A percentile compares a stretch with the other conserved stretches of the same genome.
Conservation (phyloP, 1,139 yeast genomes). For the Scheffersomyces insectosa region DNA sequence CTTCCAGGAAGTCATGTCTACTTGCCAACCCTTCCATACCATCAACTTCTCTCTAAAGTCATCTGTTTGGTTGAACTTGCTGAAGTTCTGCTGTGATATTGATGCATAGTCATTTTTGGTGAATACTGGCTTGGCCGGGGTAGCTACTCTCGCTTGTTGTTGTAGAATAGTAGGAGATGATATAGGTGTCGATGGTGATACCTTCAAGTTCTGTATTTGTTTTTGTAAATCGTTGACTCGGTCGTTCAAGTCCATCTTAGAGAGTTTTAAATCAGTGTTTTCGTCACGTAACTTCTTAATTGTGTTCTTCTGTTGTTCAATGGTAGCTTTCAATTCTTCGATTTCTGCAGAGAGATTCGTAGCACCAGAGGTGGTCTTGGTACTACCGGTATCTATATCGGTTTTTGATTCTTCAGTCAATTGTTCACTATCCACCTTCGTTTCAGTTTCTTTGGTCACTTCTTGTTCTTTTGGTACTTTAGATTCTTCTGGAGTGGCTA, state of each 20-base stretch:
- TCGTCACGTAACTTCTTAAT: conserved; percentile 43
- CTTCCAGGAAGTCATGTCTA: conserved; percentile 84
- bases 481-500: conserved; percentile 2
- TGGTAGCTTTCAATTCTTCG: conserved; percentile 14
- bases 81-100: conserved; percentile 28
- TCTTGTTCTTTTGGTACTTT: conserved; percentile 3
- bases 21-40: conserved; percentile 84
- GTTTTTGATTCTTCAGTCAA: conserved; percentile 12
- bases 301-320: conserved; percentile 33
- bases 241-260: conserved; percentile 49
- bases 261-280: conserved; percentile 44
- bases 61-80: conserved; percentile 20
- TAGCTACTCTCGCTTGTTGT: conserved; percentile 8
- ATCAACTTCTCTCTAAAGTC: conserved; percentile 44
- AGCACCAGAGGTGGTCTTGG: conserved; percentile 3
- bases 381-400: neutral
- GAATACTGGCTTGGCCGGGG: conserved; percentile 33
- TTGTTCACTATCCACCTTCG: conserved; percentile 21
- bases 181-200: conserved; percentile 5
- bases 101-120: conserved; percentile 39
- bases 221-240: conserved; percentile 30
- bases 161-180: conserved; percentile 1
- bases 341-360: conserved; percentile 7
- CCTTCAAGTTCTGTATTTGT: conserved; percentile 19
- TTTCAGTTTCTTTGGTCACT: conserved; percentile 5